Evolutionary conservation across 208 protist species (phyloP).

Genomic region (Porcisia hertigi): DNA sequence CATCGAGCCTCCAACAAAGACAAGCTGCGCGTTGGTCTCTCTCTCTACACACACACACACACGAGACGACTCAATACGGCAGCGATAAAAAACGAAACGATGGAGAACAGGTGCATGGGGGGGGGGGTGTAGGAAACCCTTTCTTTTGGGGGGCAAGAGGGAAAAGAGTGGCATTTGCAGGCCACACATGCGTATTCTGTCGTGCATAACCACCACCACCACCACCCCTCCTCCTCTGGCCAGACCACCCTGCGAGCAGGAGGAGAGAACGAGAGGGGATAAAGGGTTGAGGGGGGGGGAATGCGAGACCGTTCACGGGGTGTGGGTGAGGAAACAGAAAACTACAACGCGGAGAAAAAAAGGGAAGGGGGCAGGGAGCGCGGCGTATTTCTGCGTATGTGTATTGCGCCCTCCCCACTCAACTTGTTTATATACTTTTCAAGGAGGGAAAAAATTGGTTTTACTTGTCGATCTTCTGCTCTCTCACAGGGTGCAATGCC

Average conservation of each 20-base stretch:
- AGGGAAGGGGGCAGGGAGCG: background rate
- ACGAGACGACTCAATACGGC: background rate
- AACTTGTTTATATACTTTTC: background rate
- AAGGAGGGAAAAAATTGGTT: background rate
- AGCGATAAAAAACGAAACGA: background rate
- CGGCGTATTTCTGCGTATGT: background rate
- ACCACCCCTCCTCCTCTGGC: too few species aligned
- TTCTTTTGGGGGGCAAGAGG: background rate
- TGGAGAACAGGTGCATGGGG: background rate
- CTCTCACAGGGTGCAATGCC: too few species aligned
- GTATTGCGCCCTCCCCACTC: background rate
- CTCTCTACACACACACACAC: too few species aligned
- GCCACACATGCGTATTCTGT: background rate
- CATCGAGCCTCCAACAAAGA: background rate
- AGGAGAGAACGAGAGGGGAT: too few species aligned
- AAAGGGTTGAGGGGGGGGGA: too few species aligned
- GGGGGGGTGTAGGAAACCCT: too few species aligned
- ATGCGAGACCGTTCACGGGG: too few species aligned
- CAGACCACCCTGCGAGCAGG: too few species aligned
- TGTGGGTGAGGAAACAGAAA: background rate
- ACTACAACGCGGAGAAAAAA: conserved; percentile 1
- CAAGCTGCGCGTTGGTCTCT: background rate
- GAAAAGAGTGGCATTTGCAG: too few species aligned
- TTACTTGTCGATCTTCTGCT: too few species aligned
- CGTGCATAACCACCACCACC: too few species aligned